Conservation (phyloP, 257 asterid species). For the Rubia yunnanensis region DNA sequence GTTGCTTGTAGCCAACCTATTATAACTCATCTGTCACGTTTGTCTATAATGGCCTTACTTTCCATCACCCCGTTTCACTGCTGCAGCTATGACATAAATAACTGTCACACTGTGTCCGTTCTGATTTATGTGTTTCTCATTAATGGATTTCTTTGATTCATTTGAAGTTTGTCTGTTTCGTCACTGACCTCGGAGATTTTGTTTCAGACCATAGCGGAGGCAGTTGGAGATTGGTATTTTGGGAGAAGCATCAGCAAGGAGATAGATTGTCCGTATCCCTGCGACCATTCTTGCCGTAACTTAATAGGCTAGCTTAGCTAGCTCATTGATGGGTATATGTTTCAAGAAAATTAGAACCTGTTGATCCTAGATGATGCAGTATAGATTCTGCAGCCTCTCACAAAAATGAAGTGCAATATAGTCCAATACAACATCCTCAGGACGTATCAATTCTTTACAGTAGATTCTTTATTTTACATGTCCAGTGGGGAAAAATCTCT, state of each 20-base stretch:
- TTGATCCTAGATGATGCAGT: background rate
- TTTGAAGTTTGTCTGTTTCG: background rate
- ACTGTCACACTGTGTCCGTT: background rate
- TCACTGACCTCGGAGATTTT: conserved; percentile 10
- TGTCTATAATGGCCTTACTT: background rate
- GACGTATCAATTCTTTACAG: background rate
- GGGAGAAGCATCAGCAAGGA: conserved; percentile 52
- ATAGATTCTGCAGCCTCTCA: no score
- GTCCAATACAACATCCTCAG: background rate
- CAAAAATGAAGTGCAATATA: background rate
- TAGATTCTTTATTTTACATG: background rate
- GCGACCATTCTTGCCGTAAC: conserved; percentile 66
- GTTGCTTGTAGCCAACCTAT: background rate
- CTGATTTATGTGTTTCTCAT: background rate
- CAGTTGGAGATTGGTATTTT: conserved; percentile 99
- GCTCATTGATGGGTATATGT: no score
- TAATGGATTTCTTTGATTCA: background rate
- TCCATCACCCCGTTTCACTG: no score
- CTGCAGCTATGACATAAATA: no score
- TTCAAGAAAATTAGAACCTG: conserved; percentile 12
- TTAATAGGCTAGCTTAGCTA: conserved; percentile 25
- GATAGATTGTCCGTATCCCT: conserved; percentile 90
- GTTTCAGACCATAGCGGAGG: conserved; percentile 64
- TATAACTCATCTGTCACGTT: background rate
- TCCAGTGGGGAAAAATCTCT: background rate